A percentile compares a stretch with the other conserved stretches of the same genome.
phyloP scores from a whole-genome alignment of 805 yeast genomes.

The Hanseniaspora vineae region DNA sequence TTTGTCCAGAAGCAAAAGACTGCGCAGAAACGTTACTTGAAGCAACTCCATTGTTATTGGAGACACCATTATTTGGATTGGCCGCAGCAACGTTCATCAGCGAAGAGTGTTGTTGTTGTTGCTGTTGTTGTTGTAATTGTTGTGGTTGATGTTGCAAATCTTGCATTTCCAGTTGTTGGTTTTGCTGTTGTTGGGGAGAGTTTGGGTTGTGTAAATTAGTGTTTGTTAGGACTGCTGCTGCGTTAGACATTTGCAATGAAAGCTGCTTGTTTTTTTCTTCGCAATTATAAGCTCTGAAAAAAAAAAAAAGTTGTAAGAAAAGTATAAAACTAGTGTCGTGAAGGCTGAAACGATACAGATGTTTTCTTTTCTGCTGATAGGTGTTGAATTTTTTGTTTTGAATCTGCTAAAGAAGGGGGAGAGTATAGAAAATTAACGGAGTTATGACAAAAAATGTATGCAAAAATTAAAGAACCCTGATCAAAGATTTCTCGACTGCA shows the following conservation, averaged over 20 bases:
- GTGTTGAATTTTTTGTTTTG: no score
- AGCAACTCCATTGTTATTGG: background rate
- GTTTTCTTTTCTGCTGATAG: no score
- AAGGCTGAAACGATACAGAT: no score
- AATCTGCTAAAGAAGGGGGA: no score
- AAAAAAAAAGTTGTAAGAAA: no score
- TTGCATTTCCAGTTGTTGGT: background rate
- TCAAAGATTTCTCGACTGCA: no score
- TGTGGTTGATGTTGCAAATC: background rate
- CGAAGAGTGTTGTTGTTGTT: background rate
- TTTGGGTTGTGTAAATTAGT: background rate
- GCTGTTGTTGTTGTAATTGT: background rate
- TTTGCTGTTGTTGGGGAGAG: background rate
- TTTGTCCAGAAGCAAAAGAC: slow-evolving; percentile 6
- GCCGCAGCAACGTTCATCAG: no score
- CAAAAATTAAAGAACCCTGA: no score
- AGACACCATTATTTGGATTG: background rate
- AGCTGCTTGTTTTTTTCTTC: background rate
- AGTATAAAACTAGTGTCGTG: no score
- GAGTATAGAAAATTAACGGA: no score
- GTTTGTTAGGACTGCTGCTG: background rate
- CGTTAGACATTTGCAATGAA: background rate
- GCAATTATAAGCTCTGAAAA: background rate
- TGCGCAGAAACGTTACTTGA: slow-evolving; percentile 2
- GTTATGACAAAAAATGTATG: no score